Base-by-base conservation (phyloP, 768 basidiomycete species). In the Mycena polygramma region DNA sequence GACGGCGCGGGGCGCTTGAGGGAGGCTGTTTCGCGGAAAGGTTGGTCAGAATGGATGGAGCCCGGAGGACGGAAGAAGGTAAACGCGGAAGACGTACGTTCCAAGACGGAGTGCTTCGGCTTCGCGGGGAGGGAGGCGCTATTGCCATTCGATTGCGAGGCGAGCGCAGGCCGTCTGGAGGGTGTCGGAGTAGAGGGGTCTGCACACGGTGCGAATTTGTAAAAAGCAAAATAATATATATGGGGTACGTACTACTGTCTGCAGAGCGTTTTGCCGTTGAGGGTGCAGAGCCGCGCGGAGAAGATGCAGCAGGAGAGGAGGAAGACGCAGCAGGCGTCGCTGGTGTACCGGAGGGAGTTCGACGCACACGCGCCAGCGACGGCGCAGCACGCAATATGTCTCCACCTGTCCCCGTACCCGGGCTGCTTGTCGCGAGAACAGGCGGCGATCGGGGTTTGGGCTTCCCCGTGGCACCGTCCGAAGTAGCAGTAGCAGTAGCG, bases 1-100 rank as follows among this genome's bases (percentile, higher is more conserved):
- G 69, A 61, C 4, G 63, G 53, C 11, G 69, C 69, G 13, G 53
- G 30, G 53, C 69, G 69, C 37, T 70, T 70, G 46, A 53, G 51
- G 4, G 62, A 58, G 26, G 49, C 57, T 63, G 30, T 2, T 30
- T 6, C 30, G 8, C 9, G 6, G 22, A 10, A 57, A 15, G 14
- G 30, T 30, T 30, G 30, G 30, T 30, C 30, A 30, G 30, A 30
- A 30, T 30, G 30, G 30, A 30, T 30, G 30, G 6, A 30, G 30
- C 30, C 30, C 30, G 30, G 30, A 30, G 30, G 30, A 30, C 30
- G 30, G 30, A 30, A 30, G 30, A 30, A 30, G 30, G 30, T 30
- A 6, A 30, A 30, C 30, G 30, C 2, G 20, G 4, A 13, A 35
- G 22, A 41, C 57, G 39, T 59, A 61, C 66, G 7, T 22, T 62